Base-by-base conservation (phyloP, 257 asterid genomes). In the Nicotiana tomentosiformis region DNA sequence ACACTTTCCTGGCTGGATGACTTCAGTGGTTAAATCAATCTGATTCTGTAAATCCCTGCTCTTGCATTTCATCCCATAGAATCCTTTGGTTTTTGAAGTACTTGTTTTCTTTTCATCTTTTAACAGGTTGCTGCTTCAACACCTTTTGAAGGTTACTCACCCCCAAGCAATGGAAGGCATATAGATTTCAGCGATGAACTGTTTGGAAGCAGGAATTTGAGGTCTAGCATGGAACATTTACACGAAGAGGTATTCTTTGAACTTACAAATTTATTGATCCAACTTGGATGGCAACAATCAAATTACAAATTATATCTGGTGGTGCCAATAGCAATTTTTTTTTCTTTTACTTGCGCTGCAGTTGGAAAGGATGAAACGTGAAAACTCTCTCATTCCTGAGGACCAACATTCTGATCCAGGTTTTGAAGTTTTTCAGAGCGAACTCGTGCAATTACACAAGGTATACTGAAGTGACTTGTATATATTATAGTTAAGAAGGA, bases 311-410 rank as follows among this genome's bases (percentile, higher is more conserved):
- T 20, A 51, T 77, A 39, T 11, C 35, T 68, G 61, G 55, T 53
- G 77, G 62, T 81, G 35, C 77, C 49, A 61, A 43, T 55, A 66
- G 51, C 68, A 72, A 20, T 37, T 10, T 35, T 46, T 49, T 46
- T 82, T 81, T 56, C 57, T 74, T 84, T 30, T 81, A 33, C 78
- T 87, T 58, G 80, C 18, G 60, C 56, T 91, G 88, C 93, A 96
- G 99, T 90, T 96, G 79, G 98, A 94, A 85, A 94, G 91, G 89
- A 92, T 96, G 98, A 96, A 96, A 85, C 89, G 88, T 17, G 98
- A 93, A 85, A 96, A 96, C 86, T 82, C 85, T 23, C 72, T 78
- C 62, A 66, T 86, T 66, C 83, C 87, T 58, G 84, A 69, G 74
- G 90, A 77, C 68, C 86, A 85, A 61, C 90, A 83, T 77, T 77